Base-by-base conservation (phyloP, 768 basidiomycete species). In the Naematelia encephala region DNA sequence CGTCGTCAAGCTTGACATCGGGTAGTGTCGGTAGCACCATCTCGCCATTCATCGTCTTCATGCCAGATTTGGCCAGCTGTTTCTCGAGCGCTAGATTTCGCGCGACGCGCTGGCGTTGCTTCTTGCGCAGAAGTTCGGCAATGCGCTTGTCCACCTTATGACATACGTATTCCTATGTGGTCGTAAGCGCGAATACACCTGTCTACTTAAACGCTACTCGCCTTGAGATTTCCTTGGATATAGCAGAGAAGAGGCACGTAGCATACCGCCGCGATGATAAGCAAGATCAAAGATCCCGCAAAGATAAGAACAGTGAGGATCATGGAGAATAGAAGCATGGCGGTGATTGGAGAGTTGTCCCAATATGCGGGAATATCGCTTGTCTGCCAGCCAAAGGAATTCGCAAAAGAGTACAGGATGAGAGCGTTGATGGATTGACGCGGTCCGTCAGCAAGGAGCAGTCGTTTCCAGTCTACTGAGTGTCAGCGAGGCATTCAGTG, bases 141-240 rank as follows among this genome's bases (percentile, higher is more conserved):
- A 98, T 97, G 63, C 94, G 91, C 90, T 97, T 97, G 81, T 99
- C 94, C 51, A 97, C 91, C 78, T 97, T 96, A 81, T 98, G 91
- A 76, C 93, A 97, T 78, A 90, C 90, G 79, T 96, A 97, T 82
- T 99, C 94, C 87, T 90, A 63, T 13, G 3, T 28, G 23, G 14
- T 19, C 8, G n/a, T 63, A 13, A 60, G 49, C 52, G 30, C 11
- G 5, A 8, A 39, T 19, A 28, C 4, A 16, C 56, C 19, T 22
- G 10, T 13, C 29, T 8, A 39, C 22, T 21, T 43, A 10, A 23
- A 14, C 16, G 11, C 30, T 28, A 62, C 79, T 58, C 62, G 87
- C 89, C 87, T 99, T 99, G 53, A 99, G 80, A 78, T 99, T 99
- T 19, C 94, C 96, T 73, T 89, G 89, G 67, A 99, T 98, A 72